Evolutionary conservation across 306 rosid species (phyloP).

Genomic region (Rosa rugosa): DNA sequence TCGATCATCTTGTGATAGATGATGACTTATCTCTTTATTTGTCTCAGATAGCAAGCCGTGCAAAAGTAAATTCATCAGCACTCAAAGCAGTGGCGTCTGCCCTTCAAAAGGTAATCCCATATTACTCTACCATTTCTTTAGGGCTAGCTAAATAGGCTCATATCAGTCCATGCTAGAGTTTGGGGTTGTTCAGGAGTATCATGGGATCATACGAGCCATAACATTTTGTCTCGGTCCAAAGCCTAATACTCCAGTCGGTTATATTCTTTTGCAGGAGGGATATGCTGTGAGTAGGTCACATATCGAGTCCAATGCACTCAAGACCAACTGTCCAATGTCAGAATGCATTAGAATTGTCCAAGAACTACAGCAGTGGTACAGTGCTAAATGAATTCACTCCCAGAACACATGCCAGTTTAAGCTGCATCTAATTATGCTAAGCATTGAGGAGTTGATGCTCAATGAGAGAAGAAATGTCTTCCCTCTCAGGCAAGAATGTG

Average conservation of each 20-base stretch:
- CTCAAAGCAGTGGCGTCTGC: slow-evolving; percentile 58
- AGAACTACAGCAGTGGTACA: slow-evolving; percentile 39
- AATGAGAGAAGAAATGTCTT: not conserved
- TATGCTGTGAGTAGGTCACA: slow-evolving; percentile 88
- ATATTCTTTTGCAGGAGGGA: slow-evolving; percentile 60
- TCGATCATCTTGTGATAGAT: not conserved
- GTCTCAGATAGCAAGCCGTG: slow-evolving; percentile 85
- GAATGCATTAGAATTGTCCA: slow-evolving; percentile 73
- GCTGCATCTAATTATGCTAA: not conserved
- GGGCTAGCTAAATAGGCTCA: not conserved
- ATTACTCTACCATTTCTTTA: not conserved
- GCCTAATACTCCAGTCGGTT: not conserved
- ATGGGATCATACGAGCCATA: not conserved
- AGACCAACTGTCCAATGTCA: slow-evolving; percentile 86
- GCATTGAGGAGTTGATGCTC: not conserved
- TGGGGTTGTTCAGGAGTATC: not conserved
- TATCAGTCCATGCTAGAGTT: not conserved
- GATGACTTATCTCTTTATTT: not conserved
- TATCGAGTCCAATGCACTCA: too few species aligned
- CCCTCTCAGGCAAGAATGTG: not conserved
- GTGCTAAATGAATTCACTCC: not conserved
- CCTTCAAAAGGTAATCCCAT: slow-evolving; percentile 54
- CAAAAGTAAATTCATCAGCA: slow-evolving; percentile 76
- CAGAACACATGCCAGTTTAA: not conserved
- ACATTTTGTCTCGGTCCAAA: too few species aligned